Evolutionary conservation across 805 yeast genomes (phyloP).

Genomic region (Candida ulmi): DNA sequence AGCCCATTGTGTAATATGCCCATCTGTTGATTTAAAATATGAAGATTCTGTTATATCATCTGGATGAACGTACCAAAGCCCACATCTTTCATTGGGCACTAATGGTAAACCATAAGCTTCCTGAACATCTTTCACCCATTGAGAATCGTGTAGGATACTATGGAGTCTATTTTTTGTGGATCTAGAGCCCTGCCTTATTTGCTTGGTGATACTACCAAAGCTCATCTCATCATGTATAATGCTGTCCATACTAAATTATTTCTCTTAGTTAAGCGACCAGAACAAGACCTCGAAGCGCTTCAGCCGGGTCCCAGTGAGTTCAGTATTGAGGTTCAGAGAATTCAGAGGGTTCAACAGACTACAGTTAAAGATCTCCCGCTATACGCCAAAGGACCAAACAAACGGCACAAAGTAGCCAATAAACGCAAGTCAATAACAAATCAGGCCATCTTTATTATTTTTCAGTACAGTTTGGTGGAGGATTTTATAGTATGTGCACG

Average conservation of each 20-base stretch:
- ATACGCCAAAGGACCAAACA: too few relatives aligned
- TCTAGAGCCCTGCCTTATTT: conserved; percentile 43
- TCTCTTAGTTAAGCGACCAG: too few relatives aligned
- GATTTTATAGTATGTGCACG: background rate
- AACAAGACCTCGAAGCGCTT: too few relatives aligned
- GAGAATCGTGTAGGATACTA: conserved; percentile 62
- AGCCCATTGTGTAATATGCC: conserved; percentile 78
- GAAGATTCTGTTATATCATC: conserved; percentile 36
- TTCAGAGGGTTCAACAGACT: too few relatives aligned
- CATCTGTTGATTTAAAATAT: conserved; percentile 89
- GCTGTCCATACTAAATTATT: background rate
- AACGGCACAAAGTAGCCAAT: too few relatives aligned
- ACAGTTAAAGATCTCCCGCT: too few relatives aligned
- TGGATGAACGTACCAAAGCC: conserved; percentile 74
- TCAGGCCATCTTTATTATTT: background rate
- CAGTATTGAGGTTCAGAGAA: too few relatives aligned
- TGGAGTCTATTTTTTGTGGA: conserved; percentile 57
- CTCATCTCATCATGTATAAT: background rate
- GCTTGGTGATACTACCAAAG: conserved; percentile 27
- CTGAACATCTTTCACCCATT: conserved; percentile 40
- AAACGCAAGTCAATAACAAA: background rate
- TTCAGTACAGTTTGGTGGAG: background rate
- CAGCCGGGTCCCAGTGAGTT: too few relatives aligned
- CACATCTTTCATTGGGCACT: conserved; percentile 80
- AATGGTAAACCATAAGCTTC: conserved; percentile 35